Base-by-base conservation (phyloP, 2,329 filamentous ascomycete species). In the Coniella vitis region DNA sequence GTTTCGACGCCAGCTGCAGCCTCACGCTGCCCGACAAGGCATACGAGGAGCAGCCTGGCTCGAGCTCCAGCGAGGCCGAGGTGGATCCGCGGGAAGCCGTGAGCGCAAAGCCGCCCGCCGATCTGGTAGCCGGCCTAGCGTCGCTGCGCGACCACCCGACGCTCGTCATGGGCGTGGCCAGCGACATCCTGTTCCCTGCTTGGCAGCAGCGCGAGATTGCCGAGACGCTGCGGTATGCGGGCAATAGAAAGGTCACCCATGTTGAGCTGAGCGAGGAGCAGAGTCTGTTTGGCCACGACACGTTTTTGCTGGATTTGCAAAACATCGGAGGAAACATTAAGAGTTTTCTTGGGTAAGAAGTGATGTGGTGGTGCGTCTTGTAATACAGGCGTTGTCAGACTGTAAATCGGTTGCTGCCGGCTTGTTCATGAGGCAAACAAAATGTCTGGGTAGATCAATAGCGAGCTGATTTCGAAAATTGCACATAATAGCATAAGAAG, bases 121-220 rank as follows among this genome's bases (percentile, higher is more conserved):
- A 98, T 64, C 72, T 98, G 0, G 77, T 97, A 32, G 73, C 74
- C 0, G 93, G 93, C 0, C 71, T 98, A 17, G 69, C 78, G 4
- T 69, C 80, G 0, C 67, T 97, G 46, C 80, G 83, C 47, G 76
- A 90, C 53, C 91, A 84, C 43, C 87, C 89, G 0, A 85, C 88
- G 1, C 74, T 98, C 19, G 87, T 98, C 10, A 84, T 98, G 72
- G 93, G 93, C 31, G 93, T 97, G 4, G 88, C 89, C 0, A 96
- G 89, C 59, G 93, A 98, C 63, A 97, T 96, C 43, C 71, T 98
- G 32, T 98, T 98, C 69, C 93, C 93, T 0, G 90, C 93, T 0
- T 98, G 93, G 91, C 93, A 98, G 70, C 93, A 98, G 71, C 81
- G 87, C 46, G 93, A 98, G 67, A 84, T 98, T 54, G 91, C 90